Evolutionary conservation across 139 green algal genomes (phyloP).

Genomic region (Coelastrella sp.): DNA sequence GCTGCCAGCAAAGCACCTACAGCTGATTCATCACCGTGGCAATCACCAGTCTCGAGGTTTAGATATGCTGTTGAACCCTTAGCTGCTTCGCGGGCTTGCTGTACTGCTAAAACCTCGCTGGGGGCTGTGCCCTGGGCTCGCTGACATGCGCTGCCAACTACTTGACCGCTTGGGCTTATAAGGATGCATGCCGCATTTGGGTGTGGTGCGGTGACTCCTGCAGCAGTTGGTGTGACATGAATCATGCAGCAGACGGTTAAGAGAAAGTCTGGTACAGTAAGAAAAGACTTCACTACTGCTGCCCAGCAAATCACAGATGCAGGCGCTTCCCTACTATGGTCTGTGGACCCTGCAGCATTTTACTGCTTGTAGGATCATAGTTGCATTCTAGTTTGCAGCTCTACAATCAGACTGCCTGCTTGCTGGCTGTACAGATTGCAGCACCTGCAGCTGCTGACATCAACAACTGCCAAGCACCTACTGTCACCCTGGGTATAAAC

Average conservation of each 20-base stretch:
- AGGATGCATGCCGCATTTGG: slow-evolving; percentile 88
- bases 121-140: slow-evolving; percentile 81
- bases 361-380: too few species aligned
- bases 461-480: too few species aligned
- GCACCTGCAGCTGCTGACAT: too few species aligned
- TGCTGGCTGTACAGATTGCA: too few species aligned
- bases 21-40: slow-evolving; percentile 85
- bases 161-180: slow-evolving; percentile 55
- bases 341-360: too few species aligned
- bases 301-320: too few species aligned
- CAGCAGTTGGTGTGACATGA: neutral
- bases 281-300: too few species aligned
- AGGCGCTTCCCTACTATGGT: too few species aligned
- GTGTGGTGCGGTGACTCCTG: slow-evolving; percentile 82
- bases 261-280: too few species aligned
- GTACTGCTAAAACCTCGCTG: slow-evolving; percentile 75
- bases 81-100: slow-evolving; percentile 51
- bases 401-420: too few species aligned
- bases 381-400: too few species aligned
- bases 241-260: neutral
- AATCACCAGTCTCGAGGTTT: slow-evolving; percentile 94
- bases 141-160: slow-evolving; percentile 70
- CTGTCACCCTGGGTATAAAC: too few species aligned
- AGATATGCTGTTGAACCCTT: slow-evolving; percentile 89
- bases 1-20: slow-evolving; percentile 79